A percentile compares a stretch with the other conserved stretches of the same genome.
These are phyloP conservation scores for Aspergillus tamarii DNA, from an alignment of 2,329 filamentous ascomycete species.

Conservation along the genomic window DNA sequence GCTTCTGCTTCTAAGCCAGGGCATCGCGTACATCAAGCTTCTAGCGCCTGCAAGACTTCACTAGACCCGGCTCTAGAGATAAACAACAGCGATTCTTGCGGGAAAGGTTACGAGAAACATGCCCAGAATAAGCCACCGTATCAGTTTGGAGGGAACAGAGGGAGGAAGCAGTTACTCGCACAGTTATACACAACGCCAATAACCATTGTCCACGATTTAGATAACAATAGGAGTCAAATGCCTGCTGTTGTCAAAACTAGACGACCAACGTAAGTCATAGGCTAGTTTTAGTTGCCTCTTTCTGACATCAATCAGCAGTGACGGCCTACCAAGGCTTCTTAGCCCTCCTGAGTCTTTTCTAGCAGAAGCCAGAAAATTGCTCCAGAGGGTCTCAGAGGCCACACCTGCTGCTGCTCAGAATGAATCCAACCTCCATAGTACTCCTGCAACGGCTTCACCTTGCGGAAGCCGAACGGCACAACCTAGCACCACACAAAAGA, in stretches of 20 bases:
- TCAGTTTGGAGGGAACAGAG: not conserved
- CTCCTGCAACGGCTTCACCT: not conserved
- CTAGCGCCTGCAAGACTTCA: slow-evolving; percentile 5
- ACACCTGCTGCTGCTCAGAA: not conserved
- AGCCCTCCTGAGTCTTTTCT: slow-evolving; percentile 23
- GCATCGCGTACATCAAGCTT: slow-evolving; percentile 3
- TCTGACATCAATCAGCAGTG: slow-evolving; percentile 11
- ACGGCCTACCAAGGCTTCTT: slow-evolving; percentile 14
- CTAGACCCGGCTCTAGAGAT: slow-evolving; percentile 27
- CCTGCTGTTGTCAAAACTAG: slow-evolving; percentile 16
- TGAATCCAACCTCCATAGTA: slow-evolving; percentile 12
- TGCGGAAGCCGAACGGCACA: not conserved
- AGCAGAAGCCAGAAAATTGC: slow-evolving; percentile 17
- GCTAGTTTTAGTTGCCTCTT: not conserved
- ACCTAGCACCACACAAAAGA: not conserved
- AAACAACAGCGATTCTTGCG: slow-evolving; percentile 9
- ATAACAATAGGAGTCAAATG: not conserved
- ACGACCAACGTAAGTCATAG: slow-evolving; percentile 24
- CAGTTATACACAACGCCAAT: not conserved
- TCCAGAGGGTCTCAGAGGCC: slow-evolving; percentile 6
- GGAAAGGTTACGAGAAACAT: not conserved
- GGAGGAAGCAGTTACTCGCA: not conserved
- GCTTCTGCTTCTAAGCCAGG: slow-evolving; percentile 12
- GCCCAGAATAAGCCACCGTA: not conserved
- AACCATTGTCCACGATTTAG: not conserved